Percentiles rank a stretch among this genome's conserved stretches.
Conservation (phyloP, 768 basidiomycete genomes). For the Lanmaoa pseudosensibilis region DNA sequence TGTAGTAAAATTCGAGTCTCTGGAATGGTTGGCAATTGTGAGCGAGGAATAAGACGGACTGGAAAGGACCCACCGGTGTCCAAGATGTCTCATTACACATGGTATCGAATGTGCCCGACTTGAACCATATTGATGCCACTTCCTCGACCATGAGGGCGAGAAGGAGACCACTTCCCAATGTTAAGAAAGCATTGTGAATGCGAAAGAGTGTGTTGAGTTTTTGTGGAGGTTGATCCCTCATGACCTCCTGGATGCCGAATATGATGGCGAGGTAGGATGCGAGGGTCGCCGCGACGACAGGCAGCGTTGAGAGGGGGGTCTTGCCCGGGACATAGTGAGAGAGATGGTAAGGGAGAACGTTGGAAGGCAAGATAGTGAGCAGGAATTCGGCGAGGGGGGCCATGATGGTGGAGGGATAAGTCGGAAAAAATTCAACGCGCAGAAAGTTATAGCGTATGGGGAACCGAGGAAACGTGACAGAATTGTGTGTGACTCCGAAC, state of each 20-base stretch:
- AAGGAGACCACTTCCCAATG: conserved; percentile 78
- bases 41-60: neutral
- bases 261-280: conserved; percentile 83
- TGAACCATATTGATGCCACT: conserved; percentile 75
- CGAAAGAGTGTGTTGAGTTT: conserved; percentile 86
- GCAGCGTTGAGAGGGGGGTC: conserved; percentile 60
- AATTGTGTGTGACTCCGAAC: neutral
- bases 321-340: conserved; percentile 53
- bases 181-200: conserved; percentile 87
- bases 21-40: conserved; percentile 31
- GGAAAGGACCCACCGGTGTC: conserved; percentile 69
- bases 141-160: conserved; percentile 91
- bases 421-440: conserved; percentile 20
- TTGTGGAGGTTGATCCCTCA: conserved; percentile 73
- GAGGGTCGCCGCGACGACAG: conserved; percentile 69
- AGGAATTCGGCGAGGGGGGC: conserved; percentile 73
- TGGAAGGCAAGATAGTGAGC: conserved; percentile 54
- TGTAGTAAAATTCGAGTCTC: conserved; percentile 95
- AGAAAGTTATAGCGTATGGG: conserved; percentile 25
- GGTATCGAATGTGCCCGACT: conserved; percentile 68
- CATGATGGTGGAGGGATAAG: conserved; percentile 47
- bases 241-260: conserved; percentile 79
- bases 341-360: conserved; percentile 37
- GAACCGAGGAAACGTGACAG: conserved; percentile 31
- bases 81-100: conserved; percentile 79